phyloP scores from a whole-genome alignment of 192 early-diverging fungal genomes.

The Oehlia diaphana region DNA sequence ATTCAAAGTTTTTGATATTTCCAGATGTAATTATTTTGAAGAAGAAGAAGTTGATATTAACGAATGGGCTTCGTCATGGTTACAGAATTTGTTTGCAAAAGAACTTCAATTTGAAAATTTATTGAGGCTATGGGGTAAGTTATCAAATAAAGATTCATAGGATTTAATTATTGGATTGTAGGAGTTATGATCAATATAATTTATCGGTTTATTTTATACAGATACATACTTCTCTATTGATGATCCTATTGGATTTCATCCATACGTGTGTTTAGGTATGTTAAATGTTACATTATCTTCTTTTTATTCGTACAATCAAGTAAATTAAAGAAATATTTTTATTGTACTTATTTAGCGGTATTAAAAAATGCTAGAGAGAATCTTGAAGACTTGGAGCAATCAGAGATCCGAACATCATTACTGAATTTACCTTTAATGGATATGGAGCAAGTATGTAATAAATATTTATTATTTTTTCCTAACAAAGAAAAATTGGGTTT shows the following conservation, averaged over 20 bases:
- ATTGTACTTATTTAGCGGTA: constrained; percentile 54
- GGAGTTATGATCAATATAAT: too few species aligned
- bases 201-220: constrained; percentile 11
- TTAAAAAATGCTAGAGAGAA: constrained; percentile 71
- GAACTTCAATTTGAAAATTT: constrained; percentile 82
- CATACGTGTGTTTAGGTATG: constrained; percentile 77
- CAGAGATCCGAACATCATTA: constrained; percentile 84
- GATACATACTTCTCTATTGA: constrained; percentile 84
- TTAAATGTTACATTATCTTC: not conserved
- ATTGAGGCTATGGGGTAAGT: constrained; percentile 72
- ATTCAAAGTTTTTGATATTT: not conserved
- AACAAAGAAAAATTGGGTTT: not conserved
- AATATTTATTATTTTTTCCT: not conserved
- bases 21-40: constrained; percentile 83
- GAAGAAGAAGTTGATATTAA: constrained; percentile 91
- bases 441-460: constrained; percentile 52
- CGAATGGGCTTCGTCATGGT: constrained; percentile 84
- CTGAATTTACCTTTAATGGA: constrained; percentile 75
- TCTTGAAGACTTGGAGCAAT: constrained; percentile 88
- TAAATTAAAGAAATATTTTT: not conserved
- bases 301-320: not conserved
- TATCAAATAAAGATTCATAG: not conserved
- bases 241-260: constrained; percentile 77
- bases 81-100: constrained; percentile 75
- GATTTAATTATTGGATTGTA: too few species aligned